These are phyloP conservation scores for Lablab purpureus DNA, from an alignment of 306 rosid genomes.

Conservation along the genomic window DNA sequence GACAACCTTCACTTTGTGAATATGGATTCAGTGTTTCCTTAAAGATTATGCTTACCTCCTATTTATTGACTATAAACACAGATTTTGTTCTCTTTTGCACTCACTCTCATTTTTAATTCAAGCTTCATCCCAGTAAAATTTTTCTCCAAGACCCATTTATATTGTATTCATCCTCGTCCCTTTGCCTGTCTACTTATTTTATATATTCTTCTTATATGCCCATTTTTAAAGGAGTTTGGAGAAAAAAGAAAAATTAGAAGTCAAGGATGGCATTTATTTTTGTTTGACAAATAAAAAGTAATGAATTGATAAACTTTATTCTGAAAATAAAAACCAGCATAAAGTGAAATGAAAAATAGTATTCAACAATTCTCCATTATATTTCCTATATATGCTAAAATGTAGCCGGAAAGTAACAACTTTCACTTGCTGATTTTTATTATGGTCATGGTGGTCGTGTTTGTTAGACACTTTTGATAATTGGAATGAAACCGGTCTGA, in stretches of 20 bases:
- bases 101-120: background rate
- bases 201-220: background rate
- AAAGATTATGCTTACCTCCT: conserved; percentile 31
- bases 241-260: no score
- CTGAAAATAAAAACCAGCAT: background rate
- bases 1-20: conserved; percentile 42
- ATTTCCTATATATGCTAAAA: background rate
- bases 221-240: background rate
- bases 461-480: background rate
- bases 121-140: background rate
- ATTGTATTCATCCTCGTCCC: conserved; percentile 6
- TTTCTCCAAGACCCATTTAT: background rate
- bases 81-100: conserved; percentile 18
- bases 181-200: background rate
- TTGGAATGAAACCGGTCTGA: no score
- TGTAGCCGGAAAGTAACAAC: background rate
- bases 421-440: no score
- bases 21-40: conserved; percentile 39
- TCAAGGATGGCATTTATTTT: background rate
- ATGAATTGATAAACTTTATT: background rate
- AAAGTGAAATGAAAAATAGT: background rate
- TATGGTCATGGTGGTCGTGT: background rate
- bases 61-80: conserved; percentile 17
- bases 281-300: background rate
- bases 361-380: background rate